phyloP scores from a whole-genome alignment of 345 rosid genomes.

The Limnanthes douglasii region DNA sequence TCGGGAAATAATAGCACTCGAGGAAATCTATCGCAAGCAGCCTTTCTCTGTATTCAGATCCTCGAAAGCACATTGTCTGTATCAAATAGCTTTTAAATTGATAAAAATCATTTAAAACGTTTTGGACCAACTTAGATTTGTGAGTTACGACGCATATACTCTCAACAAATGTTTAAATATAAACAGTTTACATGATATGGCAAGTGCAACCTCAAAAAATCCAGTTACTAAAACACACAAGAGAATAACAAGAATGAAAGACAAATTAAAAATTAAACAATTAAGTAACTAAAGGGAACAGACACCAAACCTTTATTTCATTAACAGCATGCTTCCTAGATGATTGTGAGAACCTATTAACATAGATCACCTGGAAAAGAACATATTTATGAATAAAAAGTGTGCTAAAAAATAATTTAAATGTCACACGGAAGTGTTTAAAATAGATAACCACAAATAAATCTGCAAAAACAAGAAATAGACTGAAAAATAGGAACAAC shows the following conservation, averaged over 20 bases:
- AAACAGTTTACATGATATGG: too few species aligned
- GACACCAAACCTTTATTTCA: conserved; percentile 89
- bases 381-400: too few species aligned
- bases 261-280: neutral
- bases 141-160: too few species aligned
- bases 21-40: conserved; percentile 66
- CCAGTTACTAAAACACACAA: too few species aligned
- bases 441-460: neutral
- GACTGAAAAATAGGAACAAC: too few species aligned
- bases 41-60: conserved; percentile 98
- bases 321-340: conserved; percentile 81
- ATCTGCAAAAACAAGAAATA: too few species aligned
- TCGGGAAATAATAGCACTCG: conserved; percentile 87
- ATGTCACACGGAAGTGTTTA: neutral
- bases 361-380: conserved; percentile 83
- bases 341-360: conserved; percentile 66
- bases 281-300: too few species aligned
- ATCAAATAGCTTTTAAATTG: conserved; percentile 76
- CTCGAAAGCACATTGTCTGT: conserved; percentile 92
- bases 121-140: too few species aligned
- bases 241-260: neutral
- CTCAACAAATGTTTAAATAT: too few species aligned
- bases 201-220: too few species aligned
- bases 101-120: conserved; percentile 30
- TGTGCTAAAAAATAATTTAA: neutral